Conservation (phyloP, 106 monocot species). For the Apostasia shenzhenica region DNA sequence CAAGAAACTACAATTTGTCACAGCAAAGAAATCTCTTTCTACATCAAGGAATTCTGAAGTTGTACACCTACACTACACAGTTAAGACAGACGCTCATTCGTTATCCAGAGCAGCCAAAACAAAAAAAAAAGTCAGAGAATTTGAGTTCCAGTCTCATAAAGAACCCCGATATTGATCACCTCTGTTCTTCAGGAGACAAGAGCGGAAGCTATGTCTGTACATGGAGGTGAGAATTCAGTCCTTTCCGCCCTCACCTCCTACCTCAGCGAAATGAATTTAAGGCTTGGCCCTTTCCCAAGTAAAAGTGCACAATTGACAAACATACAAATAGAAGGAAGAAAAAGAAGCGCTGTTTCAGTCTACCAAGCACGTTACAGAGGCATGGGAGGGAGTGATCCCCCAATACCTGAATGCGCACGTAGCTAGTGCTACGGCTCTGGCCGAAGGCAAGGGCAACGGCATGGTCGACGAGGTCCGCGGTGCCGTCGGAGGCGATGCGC, state of each 20-base stretch:
- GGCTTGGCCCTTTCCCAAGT: too few relatives aligned
- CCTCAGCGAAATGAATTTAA: too few relatives aligned
- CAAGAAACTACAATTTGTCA: neutral
- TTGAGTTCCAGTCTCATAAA: neutral
- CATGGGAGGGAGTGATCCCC: neutral
- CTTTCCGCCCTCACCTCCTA: too few relatives aligned
- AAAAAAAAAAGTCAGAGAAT: neutral
- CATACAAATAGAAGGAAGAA: too few relatives aligned
- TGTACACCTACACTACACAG: neutral
- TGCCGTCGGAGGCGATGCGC: constrained; percentile 2
- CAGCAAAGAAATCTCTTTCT: neutral
- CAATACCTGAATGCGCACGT: constrained; percentile 35
- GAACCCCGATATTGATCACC: too few relatives aligned
- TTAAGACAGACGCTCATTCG: neutral
- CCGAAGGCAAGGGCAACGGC: constrained; percentile 44
- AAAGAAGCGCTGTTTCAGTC: neutral
- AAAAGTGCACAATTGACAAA: too few relatives aligned
- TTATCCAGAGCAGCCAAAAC: neutral
- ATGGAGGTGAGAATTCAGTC: neutral
- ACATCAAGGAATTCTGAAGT: neutral
- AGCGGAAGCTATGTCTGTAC: neutral
- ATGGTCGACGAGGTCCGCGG: constrained; percentile 39
- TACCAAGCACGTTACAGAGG: neutral
- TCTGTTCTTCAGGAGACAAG: too few relatives aligned
- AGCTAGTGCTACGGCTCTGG: constrained; percentile 17